Percentiles rank a stretch among this genome's conserved stretches.
Evolutionary conservation across 169 alveolate species (phyloP).

Genomic region (Hammondia hammondi): DNA sequence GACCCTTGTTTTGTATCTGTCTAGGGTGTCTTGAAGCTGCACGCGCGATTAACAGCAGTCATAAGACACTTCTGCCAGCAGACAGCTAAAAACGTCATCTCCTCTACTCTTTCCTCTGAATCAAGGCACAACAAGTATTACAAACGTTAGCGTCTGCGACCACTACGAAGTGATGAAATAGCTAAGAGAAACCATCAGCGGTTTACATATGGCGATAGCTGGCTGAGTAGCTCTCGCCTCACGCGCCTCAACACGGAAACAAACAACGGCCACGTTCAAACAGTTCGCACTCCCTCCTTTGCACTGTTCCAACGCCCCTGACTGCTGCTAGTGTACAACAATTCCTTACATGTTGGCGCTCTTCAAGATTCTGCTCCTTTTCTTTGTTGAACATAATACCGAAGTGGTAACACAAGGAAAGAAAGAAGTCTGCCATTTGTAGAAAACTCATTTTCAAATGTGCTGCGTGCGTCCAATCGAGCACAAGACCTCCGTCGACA

Average conservation of each 20-base stretch:
- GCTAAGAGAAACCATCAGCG: too few species aligned
- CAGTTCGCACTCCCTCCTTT: too few species aligned
- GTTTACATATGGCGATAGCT: too few species aligned
- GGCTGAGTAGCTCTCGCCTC: too few species aligned
- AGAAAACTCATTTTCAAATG: constrained; percentile 1
- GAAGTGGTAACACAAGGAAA: not conserved
- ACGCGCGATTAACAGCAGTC: not conserved
- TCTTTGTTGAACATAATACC: constrained; percentile 1
- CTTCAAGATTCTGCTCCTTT: not conserved
- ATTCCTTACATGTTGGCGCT: not conserved
- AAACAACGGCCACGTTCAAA: not conserved
- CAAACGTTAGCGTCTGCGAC: too few species aligned
- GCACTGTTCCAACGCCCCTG: too few species aligned
- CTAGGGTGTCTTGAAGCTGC: constrained; percentile 24
- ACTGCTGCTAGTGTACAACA: too few species aligned
- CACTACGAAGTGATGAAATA: too few species aligned
- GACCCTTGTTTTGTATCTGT: not conserved
- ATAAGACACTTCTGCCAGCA: too few species aligned
- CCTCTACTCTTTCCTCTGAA: too few species aligned
- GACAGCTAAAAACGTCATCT: too few species aligned
- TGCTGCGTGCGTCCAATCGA: not conserved
- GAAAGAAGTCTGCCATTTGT: constrained; percentile 22
- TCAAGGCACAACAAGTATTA: too few species aligned
- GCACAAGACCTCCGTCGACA: not conserved
- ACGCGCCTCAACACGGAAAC: not conserved